Evolutionary conservation across 2,329 filamentous ascomycete species (phyloP), one percentile per base, ranked within the genome.

Genomic region (Tolypocladium sp.): DNA sequence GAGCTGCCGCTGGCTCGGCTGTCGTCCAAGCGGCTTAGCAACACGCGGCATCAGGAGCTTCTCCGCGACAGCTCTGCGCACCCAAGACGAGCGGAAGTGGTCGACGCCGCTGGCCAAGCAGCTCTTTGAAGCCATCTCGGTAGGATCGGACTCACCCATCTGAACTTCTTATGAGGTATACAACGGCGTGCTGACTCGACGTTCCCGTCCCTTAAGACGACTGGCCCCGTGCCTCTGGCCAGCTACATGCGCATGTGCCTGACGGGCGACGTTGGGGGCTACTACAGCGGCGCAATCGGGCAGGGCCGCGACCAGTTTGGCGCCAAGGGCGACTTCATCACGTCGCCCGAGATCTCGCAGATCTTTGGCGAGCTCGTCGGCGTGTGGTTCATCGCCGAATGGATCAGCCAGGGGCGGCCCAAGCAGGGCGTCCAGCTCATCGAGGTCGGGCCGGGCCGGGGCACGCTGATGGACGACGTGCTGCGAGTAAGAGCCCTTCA

Each of bases 231-330:
- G 35, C 91, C 94, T 1, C 83, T 99, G 61, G 92, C 94, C 6
- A 88, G 91, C 57, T 99, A 92, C 73, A 99, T 99, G 94, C 92
- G 94, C 71, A 96, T 97, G 87, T 97, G 93, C 72, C 84, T 99
- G 63, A 99, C 94, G 1, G 90, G 90, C 13, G 90, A 94, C 62
- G 77, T 91, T 44, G 92, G 91, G 60, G 94, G 94, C 58, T 99
- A 99, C 77, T 99, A 99, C 75, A 97, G 92, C 0, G 84, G 88
- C 6, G 84, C 86, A 30, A 81, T 87, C 51, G 81, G 82, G 10
- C 76, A 84, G 61, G 86, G 82, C 25, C 83, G 87, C 54, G 92
- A 97, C 69, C 92, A 93, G 63, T 99, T 99, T 67, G 94, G 94
- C n/a, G 79, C 84, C 58, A 90, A 91, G 69, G 94, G 94, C 33